These are phyloP conservation scores for Rhizopogon sp. DNA, from an alignment of 768 basidiomycete species.

Conservation along the genomic window DNA sequence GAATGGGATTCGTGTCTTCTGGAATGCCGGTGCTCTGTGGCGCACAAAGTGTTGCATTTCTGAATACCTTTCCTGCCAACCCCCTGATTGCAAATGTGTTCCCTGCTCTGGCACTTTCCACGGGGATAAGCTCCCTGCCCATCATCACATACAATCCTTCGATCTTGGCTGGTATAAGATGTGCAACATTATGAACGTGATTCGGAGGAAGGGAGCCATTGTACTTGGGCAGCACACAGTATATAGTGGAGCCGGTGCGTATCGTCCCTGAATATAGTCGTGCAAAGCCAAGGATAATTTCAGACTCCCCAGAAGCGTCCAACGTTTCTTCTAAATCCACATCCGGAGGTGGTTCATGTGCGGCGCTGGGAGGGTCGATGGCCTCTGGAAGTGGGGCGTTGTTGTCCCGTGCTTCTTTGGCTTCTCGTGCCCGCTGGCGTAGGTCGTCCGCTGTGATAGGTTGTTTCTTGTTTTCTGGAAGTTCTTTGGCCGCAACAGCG, in stretches of 20 bases:
- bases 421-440: slow-evolving; percentile 56
- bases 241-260: slow-evolving; percentile 54
- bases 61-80: slow-evolving; percentile 83
- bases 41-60: slow-evolving; percentile 86
- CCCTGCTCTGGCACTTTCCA: slow-evolving; percentile 80
- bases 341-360: neutral
- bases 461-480: slow-evolving; percentile 83
- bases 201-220: slow-evolving; percentile 52
- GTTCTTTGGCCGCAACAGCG: slow-evolving; percentile 70
- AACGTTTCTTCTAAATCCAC: neutral
- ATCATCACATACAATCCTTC: slow-evolving; percentile 93
- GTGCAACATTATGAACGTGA: slow-evolving; percentile 64
- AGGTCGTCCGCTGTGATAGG: slow-evolving; percentile 80
- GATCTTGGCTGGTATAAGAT: slow-evolving; percentile 57
- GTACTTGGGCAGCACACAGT: slow-evolving; percentile 87
- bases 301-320: slow-evolving; percentile 23
- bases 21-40: slow-evolving; percentile 43
- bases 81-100: slow-evolving; percentile 94
- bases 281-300: slow-evolving; percentile 87
- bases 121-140: slow-evolving; percentile 89
- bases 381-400: slow-evolving; percentile 5
- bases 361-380: neutral
- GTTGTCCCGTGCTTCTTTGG: slow-evolving; percentile 34
- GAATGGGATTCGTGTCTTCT: slow-evolving; percentile 24
- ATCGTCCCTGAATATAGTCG: slow-evolving; percentile 90